Percentiles rank a stretch among this genome's conserved stretches.
Conservation (phyloP, 2,329 filamentous ascomycete species). For the Beauveria sp. region DNA sequence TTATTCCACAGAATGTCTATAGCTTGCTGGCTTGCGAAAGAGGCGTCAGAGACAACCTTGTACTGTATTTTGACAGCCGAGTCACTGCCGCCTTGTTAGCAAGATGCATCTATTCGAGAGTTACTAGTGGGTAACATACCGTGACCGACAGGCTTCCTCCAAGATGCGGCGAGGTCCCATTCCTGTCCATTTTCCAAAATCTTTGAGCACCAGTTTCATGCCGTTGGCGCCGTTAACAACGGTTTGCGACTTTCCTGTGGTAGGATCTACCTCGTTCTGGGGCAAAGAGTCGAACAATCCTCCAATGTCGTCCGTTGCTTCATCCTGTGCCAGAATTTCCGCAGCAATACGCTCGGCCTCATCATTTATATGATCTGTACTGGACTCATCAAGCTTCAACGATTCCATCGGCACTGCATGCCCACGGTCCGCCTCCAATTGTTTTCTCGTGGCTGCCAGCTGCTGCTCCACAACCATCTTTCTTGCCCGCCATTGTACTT, state of each 20-base stretch:
- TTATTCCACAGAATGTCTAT: slow-evolving; percentile 75
- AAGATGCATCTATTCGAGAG: not conserved
- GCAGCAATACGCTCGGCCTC: slow-evolving; percentile 53
- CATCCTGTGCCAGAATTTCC: slow-evolving; percentile 48
- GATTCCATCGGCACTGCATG: slow-evolving; percentile 9
- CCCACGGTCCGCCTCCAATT: slow-evolving; percentile 17
- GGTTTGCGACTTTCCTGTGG: slow-evolving; percentile 50
- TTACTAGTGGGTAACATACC: slow-evolving; percentile 36
- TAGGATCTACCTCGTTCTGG: slow-evolving; percentile 49
- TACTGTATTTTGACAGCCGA: slow-evolving; percentile 59
- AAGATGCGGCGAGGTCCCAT: slow-evolving; percentile 67
- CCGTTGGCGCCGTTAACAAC: slow-evolving; percentile 46
- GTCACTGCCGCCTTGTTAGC: slow-evolving; percentile 45
- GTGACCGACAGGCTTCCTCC: slow-evolving; percentile 80
- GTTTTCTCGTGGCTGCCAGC: slow-evolving; percentile 41
- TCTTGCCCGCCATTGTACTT: slow-evolving; percentile 56
- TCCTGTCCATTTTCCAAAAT: slow-evolving; percentile 80
- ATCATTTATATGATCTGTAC: slow-evolving; percentile 41
- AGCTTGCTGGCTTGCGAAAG: slow-evolving; percentile 69
- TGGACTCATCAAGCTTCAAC: slow-evolving; percentile 20
- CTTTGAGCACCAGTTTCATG: slow-evolving; percentile 55
- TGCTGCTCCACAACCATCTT: slow-evolving; percentile 55
- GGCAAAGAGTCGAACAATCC: slow-evolving; percentile 53
- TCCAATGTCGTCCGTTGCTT: slow-evolving; percentile 44
- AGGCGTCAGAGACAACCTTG: slow-evolving; percentile 61